Evolutionary conservation across 345 rosid species (phyloP), one percentile per base, ranked within the genome.

Genomic region (Microcos paniculata): DNA sequence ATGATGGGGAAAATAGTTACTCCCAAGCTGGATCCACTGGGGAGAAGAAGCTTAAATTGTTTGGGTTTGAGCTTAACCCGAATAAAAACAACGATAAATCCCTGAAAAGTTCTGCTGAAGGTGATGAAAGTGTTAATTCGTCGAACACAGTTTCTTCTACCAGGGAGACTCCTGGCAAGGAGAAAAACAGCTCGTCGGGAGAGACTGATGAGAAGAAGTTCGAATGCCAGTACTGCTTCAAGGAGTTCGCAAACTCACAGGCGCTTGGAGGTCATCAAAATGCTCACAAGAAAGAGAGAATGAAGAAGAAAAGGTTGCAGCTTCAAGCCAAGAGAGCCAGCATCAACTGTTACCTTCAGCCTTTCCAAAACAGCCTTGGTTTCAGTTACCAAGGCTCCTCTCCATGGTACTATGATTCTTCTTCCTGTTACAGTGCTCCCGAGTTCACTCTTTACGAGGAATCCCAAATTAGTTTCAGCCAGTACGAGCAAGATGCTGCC

Each of bases 251-350:
- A 5, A 95, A 95, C 68, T 95, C 99, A 12, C 99, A 95, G 80
- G 99, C 99, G 11, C 83, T 95, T 16, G 99, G 99, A 14, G 99
- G 99, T 62, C 99, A 96, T 80, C 99, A 96, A 76, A 96, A 96
- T 85, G 99, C 99, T 3, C 99, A 96, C 85, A 96, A 96, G 80
- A 96, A 91, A 48, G 99, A 96, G 82, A 86, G 99, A 53, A 85
- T 94, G 84, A 93, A 91, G 85, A 92, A 88, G 84, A 96, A 94
- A 83, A 85, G 97, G 77, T 85, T 95, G 51, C 97, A 94, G 75
- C 88, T 96, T 74, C 99, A 93, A 80, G 99, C 97, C 53, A 84
- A 92, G 76, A 87, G 89, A 63, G 94, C 94, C 30, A 89, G 85
- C 86, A 74, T 92, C 81, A 88, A 84, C 23, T 87, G 82, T 62